Base-by-base conservation (phyloP, 2,329 filamentous ascomycete species). In the Fusarium haematococcum region DNA sequence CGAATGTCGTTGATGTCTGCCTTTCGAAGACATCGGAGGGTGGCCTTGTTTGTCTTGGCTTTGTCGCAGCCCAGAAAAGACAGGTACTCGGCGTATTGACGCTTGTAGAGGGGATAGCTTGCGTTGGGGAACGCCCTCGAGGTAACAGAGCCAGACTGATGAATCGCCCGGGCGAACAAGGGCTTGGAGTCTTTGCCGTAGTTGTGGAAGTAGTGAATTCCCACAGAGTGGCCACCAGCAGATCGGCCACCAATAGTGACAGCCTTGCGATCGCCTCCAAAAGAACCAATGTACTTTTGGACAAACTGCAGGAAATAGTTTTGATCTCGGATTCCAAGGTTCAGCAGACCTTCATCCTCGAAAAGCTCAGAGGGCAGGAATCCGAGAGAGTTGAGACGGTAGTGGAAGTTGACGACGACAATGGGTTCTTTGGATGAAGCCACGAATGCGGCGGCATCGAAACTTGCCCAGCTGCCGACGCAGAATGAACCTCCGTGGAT, bases 171-270 rank as follows among this genome's bases (percentile, higher is more conserved):
- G 0, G 81, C 78, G 45, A 84, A 84, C 5, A 83, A 67, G 0
- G 79, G 79, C 71, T 80, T 73, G 3, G 59, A 56, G 4, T 75
- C 77, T 20, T 77, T 75, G 4, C 78, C 81, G 16, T 83, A 84
- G 45, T 82, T 84, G 59, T 84, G 82, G 37, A 83, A 83, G 37
- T 84, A 82, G 57, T 83, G 81, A 3, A 84, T 81, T 8, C 81
- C 83, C 0, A 83, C 81, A 0, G 83, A 83, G 65, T 84, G 82
- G 9, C 80, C 75, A 56, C 90, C 89, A 0, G 90, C 88, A 11
- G 85, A 88, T 68, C 89, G 86, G 0, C 90, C 89, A 66, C 85
- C 85, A 20, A 91, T 84, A 0, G 88, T 90, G 0, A 91, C 86
- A 8, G 86, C 83, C 2, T 78, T 71, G 0, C 84, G 83, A 62